These are phyloP conservation scores for Mariannaea sp. DNA, from an alignment of 2,329 filamentous ascomycete species.

Conservation along the genomic window DNA sequence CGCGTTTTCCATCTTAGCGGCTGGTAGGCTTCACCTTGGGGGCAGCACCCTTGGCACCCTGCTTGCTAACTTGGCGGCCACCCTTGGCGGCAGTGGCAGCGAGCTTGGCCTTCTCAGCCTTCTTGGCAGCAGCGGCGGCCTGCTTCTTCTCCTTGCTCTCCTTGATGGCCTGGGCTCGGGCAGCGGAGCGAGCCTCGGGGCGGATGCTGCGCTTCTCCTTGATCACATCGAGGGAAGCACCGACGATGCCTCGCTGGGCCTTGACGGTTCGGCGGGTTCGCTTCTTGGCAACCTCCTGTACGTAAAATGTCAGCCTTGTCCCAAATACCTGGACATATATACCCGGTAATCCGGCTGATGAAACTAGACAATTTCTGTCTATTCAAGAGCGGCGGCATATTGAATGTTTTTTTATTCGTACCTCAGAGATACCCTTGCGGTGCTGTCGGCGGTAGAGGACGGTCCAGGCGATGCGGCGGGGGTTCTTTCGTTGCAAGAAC, in stretches of 20 bases:
- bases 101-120: constrained; percentile 98
- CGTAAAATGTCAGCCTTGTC: constrained; percentile 47
- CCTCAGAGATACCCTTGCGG: constrained; percentile 99
- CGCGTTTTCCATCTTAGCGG: constrained; percentile 59
- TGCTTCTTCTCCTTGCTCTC: constrained; percentile 99
- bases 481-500: constrained; percentile 99
- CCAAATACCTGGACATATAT: background rate
- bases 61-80: constrained; percentile 89
- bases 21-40: constrained; percentile 84
- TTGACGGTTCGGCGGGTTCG: constrained; percentile 97
- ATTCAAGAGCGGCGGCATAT: background rate
- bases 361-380: background rate
- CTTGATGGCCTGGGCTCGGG: constrained; percentile 89
- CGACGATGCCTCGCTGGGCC: constrained; percentile 97
- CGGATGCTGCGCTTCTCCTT: constrained; percentile 97
- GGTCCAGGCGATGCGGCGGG: constrained; percentile 98
- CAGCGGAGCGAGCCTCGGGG: constrained; percentile 92
- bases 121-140: constrained; percentile 87
- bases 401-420: constrained; percentile 55
- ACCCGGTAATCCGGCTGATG: background rate
- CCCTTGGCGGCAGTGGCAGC: constrained; percentile 77
- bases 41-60: constrained; percentile 89
- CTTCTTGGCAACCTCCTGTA: constrained; percentile 99
- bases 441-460: constrained; percentile 97
- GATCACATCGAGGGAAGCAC: constrained; percentile 99